Evolutionary conservation across 2,329 filamentous ascomycete genomes (phyloP).

Genomic region (Ceratocystis destructans): DNA sequence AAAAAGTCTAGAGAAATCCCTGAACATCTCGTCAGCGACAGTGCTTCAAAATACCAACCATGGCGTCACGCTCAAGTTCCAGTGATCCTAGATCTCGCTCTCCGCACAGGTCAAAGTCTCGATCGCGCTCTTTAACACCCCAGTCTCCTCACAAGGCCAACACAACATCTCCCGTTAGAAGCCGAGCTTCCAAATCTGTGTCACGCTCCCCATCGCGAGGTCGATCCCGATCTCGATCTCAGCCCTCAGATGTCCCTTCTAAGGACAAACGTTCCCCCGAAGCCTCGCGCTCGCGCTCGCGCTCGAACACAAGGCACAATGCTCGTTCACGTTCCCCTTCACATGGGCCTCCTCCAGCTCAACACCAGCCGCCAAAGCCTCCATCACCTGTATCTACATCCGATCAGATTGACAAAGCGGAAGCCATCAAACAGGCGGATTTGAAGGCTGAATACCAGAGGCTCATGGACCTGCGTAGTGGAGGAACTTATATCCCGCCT

Average conservation of each 20-base stretch:
- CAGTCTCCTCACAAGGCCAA: not conserved
- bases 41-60: not conserved
- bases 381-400: conserved; percentile 21
- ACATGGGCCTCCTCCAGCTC: conserved; percentile 21
- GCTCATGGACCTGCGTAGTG: conserved; percentile 80
- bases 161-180: not conserved
- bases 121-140: conserved; percentile 2
- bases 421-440: conserved; percentile 73
- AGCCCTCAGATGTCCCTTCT: not conserved
- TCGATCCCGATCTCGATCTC: conserved; percentile 25
- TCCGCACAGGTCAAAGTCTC: not conserved
- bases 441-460: conserved; percentile 91
- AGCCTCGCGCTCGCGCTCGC: conserved; percentile 14
- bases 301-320: conserved; percentile 13
- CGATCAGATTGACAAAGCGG: conserved; percentile 37
- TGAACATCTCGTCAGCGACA: not conserved
- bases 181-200: not conserved
- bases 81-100: conserved; percentile 4
- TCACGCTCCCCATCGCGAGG: conserved; percentile 1
- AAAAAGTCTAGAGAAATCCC: not conserved
- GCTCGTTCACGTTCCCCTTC: conserved; percentile 28
- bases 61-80: conserved; percentile 9
- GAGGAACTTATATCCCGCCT: conserved; percentile 91
- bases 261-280: not conserved
- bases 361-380: conserved; percentile 19